phyloP scores from a whole-genome alignment of 2,329 filamentous ascomycete species.

The Penicillium oxalicum region DNA sequence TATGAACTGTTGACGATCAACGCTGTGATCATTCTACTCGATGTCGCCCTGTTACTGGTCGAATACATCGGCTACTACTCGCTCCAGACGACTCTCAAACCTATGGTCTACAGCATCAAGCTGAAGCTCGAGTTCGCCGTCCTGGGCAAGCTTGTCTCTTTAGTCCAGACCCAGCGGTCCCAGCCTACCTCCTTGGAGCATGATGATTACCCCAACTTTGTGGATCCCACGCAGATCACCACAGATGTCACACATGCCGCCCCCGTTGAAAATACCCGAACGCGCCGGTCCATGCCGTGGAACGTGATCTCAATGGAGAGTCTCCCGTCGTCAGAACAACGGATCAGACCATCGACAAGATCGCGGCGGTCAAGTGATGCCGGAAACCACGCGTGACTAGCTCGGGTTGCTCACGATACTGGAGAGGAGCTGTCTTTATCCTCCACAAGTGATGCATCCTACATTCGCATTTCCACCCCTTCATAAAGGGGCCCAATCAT shows the following conservation, averaged over 20 bases:
- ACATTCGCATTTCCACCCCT: neutral
- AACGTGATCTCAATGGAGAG: slow-evolving; percentile 27
- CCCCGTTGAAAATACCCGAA: slow-evolving; percentile 10
- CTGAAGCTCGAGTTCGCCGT: slow-evolving; percentile 47
- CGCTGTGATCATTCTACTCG: slow-evolving; percentile 42
- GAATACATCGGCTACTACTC: slow-evolving; percentile 41
- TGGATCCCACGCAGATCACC: slow-evolving; percentile 36
- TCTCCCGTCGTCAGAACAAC: slow-evolving; percentile 20
- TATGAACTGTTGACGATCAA: slow-evolving; percentile 47
- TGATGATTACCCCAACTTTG: slow-evolving; percentile 38
- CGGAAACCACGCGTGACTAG: neutral
- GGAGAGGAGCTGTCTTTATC: no score
- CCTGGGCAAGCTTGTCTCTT: slow-evolving; percentile 38
- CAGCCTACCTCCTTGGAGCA: slow-evolving; percentile 27
- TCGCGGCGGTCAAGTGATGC: slow-evolving; percentile 12
- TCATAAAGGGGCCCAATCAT: no score
- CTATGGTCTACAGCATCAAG: slow-evolving; percentile 45
- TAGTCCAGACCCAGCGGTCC: slow-evolving; percentile 31
- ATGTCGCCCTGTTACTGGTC: slow-evolving; percentile 39
- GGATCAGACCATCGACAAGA: slow-evolving; percentile 16
- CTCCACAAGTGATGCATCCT: neutral
- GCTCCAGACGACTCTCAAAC: slow-evolving; percentile 43
- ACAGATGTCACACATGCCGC: slow-evolving; percentile 36
- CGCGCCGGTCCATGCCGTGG: slow-evolving; percentile 16
- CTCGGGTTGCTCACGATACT: no score